These are phyloP conservation scores for Taphrina flavorubra DNA, from an alignment of 1,139 yeast species.

Conservation along the genomic window DNA sequence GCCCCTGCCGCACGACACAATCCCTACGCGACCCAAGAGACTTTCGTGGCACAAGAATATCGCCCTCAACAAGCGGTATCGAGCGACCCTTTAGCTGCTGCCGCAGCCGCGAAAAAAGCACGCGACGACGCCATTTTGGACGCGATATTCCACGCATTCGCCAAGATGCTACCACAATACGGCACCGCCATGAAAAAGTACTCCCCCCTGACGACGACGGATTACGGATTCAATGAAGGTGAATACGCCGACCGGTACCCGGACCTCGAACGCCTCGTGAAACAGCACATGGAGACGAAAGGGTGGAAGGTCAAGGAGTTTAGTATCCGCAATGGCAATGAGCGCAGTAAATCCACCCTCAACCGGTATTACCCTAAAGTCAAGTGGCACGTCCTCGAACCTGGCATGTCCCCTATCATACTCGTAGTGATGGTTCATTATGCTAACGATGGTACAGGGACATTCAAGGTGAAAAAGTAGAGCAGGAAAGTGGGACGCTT, in stretches of 20 bases:
- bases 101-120: conserved; percentile 24
- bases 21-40: conserved; percentile 16
- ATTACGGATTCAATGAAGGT: conserved; percentile 39
- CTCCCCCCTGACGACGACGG: conserved; percentile 29
- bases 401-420: conserved; percentile 2
- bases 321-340: conserved; percentile 17
- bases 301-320: conserved; percentile 40
- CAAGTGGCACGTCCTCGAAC: conserved; percentile 34
- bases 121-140: conserved; percentile 32
- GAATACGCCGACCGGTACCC: conserved; percentile 35
- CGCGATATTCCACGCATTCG: conserved; percentile 37
- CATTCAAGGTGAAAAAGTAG: conserved; percentile 28
- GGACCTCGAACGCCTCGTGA: conserved; percentile 27
- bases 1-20: conserved; percentile 8
- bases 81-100: conserved; percentile 29
- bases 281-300: conserved; percentile 26
- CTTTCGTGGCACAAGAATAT: conserved; percentile 20
- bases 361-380: conserved; percentile 34
- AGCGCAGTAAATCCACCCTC: conserved; percentile 31
- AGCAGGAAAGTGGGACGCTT: too few species aligned
- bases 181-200: conserved; percentile 34
- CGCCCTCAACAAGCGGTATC: conserved; percentile 1
- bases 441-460: background rate
- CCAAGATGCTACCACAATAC: conserved; percentile 29
- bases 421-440: background rate